Evolutionary conservation across 108 stramenopile species (phyloP), one percentile per base, ranked within the genome.

Genomic region (Licmophora abbreviata): DNA sequence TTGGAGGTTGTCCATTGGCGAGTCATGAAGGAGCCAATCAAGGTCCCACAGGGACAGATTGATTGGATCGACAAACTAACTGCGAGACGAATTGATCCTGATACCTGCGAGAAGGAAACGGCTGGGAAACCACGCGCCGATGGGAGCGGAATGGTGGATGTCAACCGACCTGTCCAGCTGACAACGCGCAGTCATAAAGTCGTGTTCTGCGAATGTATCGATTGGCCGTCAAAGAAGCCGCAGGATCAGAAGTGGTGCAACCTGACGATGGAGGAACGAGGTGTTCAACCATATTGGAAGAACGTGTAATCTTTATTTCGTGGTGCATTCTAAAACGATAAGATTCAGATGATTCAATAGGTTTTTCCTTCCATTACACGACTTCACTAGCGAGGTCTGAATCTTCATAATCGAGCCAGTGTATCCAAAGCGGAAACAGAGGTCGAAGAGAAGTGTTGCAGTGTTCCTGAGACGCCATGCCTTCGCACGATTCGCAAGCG

Each of bases 131-230:
- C 27, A 18, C 47, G 61, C 22, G 44, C 48, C 34, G 69, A 57
- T 21, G 54, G 57, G 27, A 46, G 51, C 28, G 40, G 60, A 25
- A 46, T 33, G 14, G 67, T 72, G 5, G 54, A 69, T 32, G 59
- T 77, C 10, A 54, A 46, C 26, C 70, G 76, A 23, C 71, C 73
- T 11, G 25, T 68, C 5, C 70, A 72, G 48, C 54, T 63, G 29
- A 38, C 31, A 29, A 48, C 68, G 26, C 21, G 28, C 20, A 41
- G 46, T 1, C 76, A 77, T 36, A 61, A 66, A 12, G 46, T 57
- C 44, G 76, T 72, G 24, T 77, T 77, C 48, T 77, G 76, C 51
- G 76, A 77, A 55, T 77, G 76, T 43, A 54, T 68, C 18, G 67
- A 71, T 53, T 77, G 76, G 76, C 69, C 67, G 18, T 72, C 71